Conservation (phyloP, 441 rosid genomes). For the Populus hybrid region DNA sequence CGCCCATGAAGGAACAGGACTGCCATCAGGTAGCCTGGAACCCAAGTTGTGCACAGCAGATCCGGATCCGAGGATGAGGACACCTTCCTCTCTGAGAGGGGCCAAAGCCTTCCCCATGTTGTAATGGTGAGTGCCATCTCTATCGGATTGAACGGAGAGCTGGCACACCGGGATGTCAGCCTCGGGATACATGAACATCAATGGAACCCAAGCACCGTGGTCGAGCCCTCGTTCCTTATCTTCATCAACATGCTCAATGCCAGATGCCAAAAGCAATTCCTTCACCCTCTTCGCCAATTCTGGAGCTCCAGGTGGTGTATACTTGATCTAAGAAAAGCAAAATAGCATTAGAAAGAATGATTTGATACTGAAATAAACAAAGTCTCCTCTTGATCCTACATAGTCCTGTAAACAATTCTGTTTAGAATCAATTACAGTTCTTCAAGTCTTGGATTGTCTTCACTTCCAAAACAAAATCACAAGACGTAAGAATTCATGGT, state of each 20-base stretch:
- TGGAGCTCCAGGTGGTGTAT: slow-evolving; percentile 92
- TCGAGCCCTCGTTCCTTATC: slow-evolving; percentile 76
- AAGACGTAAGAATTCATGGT: neutral
- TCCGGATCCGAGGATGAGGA: slow-evolving; percentile 87
- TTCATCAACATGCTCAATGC: slow-evolving; percentile 52
- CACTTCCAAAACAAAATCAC: no score
- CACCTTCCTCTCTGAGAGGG: slow-evolving; percentile 78
- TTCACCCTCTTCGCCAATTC: slow-evolving; percentile 73
- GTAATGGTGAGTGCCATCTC: slow-evolving; percentile 65
- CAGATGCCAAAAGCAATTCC: slow-evolving; percentile 54
- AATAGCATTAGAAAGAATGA: neutral
- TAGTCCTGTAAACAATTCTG: neutral
- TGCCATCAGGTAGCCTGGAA: slow-evolving; percentile 21
- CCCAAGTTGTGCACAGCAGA: slow-evolving; percentile 75
- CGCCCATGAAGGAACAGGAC: slow-evolving; percentile 58
- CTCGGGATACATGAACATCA: slow-evolving; percentile 95
- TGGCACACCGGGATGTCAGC: slow-evolving; percentile 81
- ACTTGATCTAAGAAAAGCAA: slow-evolving; percentile 50
- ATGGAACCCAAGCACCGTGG: slow-evolving; percentile 94
- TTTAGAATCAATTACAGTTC: neutral
- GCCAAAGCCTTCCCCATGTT: slow-evolving; percentile 86
- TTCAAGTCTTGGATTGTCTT: neutral
- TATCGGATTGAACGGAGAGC: slow-evolving; percentile 66
- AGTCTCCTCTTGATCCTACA: neutral
- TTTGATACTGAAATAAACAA: neutral